Percentiles rank a stretch among this genome's conserved stretches.
Conservation (phyloP, 225 moss, liverwort and hornwort species). For the Asterella californica region DNA sequence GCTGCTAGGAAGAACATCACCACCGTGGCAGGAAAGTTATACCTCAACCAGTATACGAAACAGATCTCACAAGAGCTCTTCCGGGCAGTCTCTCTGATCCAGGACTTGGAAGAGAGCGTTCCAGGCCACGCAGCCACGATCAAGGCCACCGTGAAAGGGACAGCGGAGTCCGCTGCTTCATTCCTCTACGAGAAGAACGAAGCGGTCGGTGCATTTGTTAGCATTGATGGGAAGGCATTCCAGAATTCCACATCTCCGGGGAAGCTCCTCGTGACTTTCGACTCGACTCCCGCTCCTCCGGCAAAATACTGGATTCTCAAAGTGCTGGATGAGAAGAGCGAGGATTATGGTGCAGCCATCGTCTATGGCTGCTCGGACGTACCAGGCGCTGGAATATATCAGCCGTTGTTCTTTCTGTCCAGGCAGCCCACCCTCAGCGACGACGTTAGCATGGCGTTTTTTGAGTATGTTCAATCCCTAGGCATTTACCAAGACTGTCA, state of each 20-base stretch:
- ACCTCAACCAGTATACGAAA: slow-evolving; percentile 10
- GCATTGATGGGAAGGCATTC: slow-evolving; percentile 20
- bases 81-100: slow-evolving; percentile 27
- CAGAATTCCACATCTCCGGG: slow-evolving; percentile 18
- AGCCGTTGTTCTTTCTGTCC: slow-evolving; percentile 38
- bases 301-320: slow-evolving; percentile 43
- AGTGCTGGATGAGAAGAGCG: slow-evolving; percentile 19
- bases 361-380: slow-evolving; percentile 34
- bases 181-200: slow-evolving; percentile 22
- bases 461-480: slow-evolving; percentile 14
- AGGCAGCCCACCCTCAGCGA: slow-evolving; percentile 28
- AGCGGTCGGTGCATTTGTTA: slow-evolving; percentile 9
- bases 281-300: neutral
- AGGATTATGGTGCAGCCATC: slow-evolving; percentile 36
- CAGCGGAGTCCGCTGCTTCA: slow-evolving; percentile 11
- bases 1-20: slow-evolving; percentile 20
- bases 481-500: slow-evolving; percentile 37
- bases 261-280: slow-evolving; percentile 24
- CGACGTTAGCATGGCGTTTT: slow-evolving; percentile 15
- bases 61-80: slow-evolving; percentile 22
- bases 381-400: slow-evolving; percentile 26
- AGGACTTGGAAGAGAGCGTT: slow-evolving; percentile 29
- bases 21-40: slow-evolving; percentile 24
- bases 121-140: slow-evolving; percentile 27
- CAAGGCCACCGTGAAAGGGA: slow-evolving; percentile 13